phyloP scores from a whole-genome alignment of 768 basidiomycete genomes.

The Leccinum aurantiacum region DNA sequence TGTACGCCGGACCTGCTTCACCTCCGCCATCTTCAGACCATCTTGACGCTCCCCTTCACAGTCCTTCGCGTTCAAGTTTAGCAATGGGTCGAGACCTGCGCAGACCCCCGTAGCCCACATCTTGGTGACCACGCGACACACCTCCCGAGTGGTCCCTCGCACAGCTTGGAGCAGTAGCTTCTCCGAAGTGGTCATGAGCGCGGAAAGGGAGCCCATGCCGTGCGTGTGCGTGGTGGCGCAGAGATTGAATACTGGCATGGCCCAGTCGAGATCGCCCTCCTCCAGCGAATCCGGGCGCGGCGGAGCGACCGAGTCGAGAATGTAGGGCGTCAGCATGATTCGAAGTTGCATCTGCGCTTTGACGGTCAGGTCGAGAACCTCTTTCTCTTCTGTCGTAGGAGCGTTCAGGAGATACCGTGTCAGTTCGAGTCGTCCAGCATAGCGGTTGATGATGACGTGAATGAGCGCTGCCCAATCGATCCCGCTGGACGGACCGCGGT shows the following conservation, averaged over 20 bases:
- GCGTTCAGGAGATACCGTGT: conserved; percentile 23
- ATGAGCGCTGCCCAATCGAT: conserved; percentile 33
- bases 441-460: conserved; percentile 33
- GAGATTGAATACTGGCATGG: conserved; percentile 25
- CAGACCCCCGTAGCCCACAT: conserved; percentile 46
- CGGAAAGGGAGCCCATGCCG: not conserved
- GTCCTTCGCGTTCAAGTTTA: conserved; percentile 6
- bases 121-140: conserved; percentile 43
- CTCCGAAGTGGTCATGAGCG: conserved; percentile 31
- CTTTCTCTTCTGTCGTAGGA: conserved; percentile 1
- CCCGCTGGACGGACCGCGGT: conserved; percentile 22
- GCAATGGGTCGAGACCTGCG: conserved; percentile 15
- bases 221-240: conserved; percentile 33
- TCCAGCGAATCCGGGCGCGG: not conserved
- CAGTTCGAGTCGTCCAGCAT: conserved; percentile 30
- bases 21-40: not conserved
- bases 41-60: not conserved
- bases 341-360: conserved; percentile 22
- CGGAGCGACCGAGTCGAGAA: conserved; percentile 15
- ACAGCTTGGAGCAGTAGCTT: conserved; percentile 25
- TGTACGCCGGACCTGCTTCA: conserved; percentile 10
- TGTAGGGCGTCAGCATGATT: conserved; percentile 30
- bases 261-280: conserved; percentile 24
- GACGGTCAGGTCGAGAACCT: conserved; percentile 2
- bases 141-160: conserved; percentile 40